phyloP scores from a whole-genome alignment of 1,284 basidiomycete species.

The Austroboletus niveus region DNA sequence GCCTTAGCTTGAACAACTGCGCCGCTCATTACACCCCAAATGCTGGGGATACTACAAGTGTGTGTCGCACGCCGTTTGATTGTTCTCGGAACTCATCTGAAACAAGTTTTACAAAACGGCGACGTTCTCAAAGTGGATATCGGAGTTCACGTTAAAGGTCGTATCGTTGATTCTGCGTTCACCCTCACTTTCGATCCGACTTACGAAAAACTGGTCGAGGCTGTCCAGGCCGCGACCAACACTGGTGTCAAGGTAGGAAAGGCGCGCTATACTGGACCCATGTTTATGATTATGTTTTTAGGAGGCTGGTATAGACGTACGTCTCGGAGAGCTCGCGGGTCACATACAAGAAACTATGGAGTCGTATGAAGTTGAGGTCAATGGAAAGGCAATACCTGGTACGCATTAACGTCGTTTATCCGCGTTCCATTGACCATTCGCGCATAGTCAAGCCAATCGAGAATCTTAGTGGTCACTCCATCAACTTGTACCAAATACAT shows the following conservation, averaged over 20 bases:
- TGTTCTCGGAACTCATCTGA: slow-evolving; percentile 12
- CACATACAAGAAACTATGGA: slow-evolving; percentile 99
- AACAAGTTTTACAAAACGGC: slow-evolving; percentile 70
- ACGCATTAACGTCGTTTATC: slow-evolving; percentile 23
- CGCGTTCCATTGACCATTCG: not conserved
- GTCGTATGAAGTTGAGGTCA: slow-evolving; percentile 93
- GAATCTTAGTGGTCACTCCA: slow-evolving; percentile 91
- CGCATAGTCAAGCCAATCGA: slow-evolving; percentile 82
- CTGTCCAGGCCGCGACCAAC: slow-evolving; percentile 93
- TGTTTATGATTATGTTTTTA: slow-evolving; percentile 33
- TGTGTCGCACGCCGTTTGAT: slow-evolving; percentile 34
- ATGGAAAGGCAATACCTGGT: slow-evolving; percentile 86
- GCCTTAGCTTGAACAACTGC: slow-evolving; percentile 90
- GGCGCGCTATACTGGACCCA: slow-evolving; percentile 6
- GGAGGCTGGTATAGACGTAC: slow-evolving; percentile 97
- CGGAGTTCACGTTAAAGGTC: slow-evolving; percentile 94
- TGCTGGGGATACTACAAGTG: slow-evolving; percentile 86
- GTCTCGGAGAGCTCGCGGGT: slow-evolving; percentile 90
- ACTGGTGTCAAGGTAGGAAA: slow-evolving; percentile 73
- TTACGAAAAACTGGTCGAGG: slow-evolving; percentile 87
- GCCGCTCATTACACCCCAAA: slow-evolving; percentile 99
- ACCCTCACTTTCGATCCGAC: slow-evolving; percentile 89
- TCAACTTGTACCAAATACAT: slow-evolving; percentile 88
- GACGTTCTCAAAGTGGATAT: slow-evolving; percentile 98
- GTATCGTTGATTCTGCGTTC: slow-evolving; percentile 95